phyloP scores from a whole-genome alignment of 2,329 filamentous ascomycete genomes.

The Endothia cerciana region DNA sequence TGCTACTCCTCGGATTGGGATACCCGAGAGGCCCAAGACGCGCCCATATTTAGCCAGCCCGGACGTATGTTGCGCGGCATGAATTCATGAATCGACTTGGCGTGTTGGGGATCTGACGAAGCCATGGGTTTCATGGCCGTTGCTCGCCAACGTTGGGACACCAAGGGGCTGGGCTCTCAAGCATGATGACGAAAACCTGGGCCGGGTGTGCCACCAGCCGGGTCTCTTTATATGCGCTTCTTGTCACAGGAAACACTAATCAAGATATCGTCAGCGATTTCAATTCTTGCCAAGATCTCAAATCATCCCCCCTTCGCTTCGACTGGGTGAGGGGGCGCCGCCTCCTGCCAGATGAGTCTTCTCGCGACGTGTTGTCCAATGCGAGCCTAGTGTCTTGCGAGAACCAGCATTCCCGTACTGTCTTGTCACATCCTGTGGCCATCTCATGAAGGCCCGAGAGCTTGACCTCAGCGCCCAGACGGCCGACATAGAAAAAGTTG shows the following conservation, averaged over 20 bases:
- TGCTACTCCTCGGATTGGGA: background rate
- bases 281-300: background rate
- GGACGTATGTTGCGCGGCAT: no score
- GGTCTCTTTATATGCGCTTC: background rate
- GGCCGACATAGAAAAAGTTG: slow-evolving; percentile 24
- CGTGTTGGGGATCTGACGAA: background rate
- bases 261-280: background rate
- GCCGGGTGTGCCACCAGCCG: background rate
- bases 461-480: slow-evolving; percentile 19
- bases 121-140: background rate
- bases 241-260: background rate
- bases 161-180: background rate
- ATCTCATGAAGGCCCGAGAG: background rate
- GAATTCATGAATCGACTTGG: background rate
- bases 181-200: background rate
- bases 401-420: background rate
- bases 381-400: background rate
- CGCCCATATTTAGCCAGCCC: background rate
- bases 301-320: background rate
- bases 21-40: background rate
- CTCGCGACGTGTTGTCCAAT: background rate
- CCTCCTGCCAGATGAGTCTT: background rate
- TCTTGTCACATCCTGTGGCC: background rate
- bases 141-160: background rate
- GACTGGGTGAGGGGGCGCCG: background rate